Conservation (phyloP, 495 filamentous ascomycete genomes). For the Tuber umbilicatum region DNA sequence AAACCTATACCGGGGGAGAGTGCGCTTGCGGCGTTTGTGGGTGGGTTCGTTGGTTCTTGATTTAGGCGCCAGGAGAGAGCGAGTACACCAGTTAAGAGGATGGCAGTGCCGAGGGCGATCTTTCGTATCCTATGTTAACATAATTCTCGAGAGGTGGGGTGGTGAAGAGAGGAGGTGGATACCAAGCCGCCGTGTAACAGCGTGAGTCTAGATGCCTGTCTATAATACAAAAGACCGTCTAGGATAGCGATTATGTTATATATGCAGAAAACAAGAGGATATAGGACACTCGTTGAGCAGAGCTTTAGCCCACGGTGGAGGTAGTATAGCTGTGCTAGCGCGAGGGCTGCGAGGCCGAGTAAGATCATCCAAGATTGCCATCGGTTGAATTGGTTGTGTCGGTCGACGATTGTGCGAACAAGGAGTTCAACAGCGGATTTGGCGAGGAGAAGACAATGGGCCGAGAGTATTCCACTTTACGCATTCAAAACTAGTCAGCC, state of each 20-base stretch:
- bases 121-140: slow-evolving; percentile 11
- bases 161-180: slow-evolving; percentile 4
- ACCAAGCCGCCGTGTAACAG: slow-evolving; percentile 66
- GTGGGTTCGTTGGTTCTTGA: slow-evolving; percentile 55
- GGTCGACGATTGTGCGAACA: slow-evolving; percentile 83
- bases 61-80: slow-evolving; percentile 90
- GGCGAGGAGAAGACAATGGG: slow-evolving; percentile 84
- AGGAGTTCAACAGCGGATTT: slow-evolving; percentile 96
- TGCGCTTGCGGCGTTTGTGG: slow-evolving; percentile 55
- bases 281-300: slow-evolving; percentile 90
- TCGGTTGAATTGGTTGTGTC: slow-evolving; percentile 87
- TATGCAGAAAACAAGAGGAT: slow-evolving; percentile 96
- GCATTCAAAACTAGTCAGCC: background rate
- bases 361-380: slow-evolving; percentile 97
- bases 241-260: slow-evolving; percentile 99
- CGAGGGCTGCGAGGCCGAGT: slow-evolving; percentile 70
- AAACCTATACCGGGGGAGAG: slow-evolving; percentile 65
- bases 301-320: slow-evolving; percentile 88
- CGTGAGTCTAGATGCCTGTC: slow-evolving; percentile 71
- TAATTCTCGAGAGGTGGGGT: background rate
- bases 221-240: slow-evolving; percentile 95
- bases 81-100: slow-evolving; percentile 80
- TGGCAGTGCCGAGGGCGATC: slow-evolving; percentile 77
- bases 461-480: slow-evolving; percentile 77
- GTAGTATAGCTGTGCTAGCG: slow-evolving; percentile 88